These are phyloP conservation scores for Citrus unshiu DNA, from an alignment of 345 rosid genomes.

Conservation along the genomic window DNA sequence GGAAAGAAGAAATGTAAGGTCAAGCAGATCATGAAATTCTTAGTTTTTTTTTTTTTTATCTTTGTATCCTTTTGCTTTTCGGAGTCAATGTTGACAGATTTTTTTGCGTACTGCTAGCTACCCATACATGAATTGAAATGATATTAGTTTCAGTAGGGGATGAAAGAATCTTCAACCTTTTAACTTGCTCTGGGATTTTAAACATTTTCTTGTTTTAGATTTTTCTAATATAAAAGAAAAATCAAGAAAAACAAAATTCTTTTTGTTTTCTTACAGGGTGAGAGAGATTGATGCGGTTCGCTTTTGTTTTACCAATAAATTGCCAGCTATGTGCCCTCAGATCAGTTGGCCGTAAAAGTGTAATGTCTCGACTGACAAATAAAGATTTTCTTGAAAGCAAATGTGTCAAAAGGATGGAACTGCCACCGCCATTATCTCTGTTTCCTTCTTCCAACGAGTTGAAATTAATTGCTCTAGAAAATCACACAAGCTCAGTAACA, in stretches of 20 bases:
- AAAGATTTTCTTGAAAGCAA: neutral
- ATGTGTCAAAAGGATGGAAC: conserved; percentile 8
- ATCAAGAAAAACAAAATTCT: neutral
- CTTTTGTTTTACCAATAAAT: neutral
- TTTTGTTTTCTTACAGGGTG: neutral
- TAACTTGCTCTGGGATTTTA: neutral
- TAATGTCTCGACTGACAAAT: conserved; percentile 15
- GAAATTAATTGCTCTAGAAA: neutral
- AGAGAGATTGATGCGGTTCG: neutral
- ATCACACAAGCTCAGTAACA: too few species aligned
- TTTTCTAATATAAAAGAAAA: neutral
- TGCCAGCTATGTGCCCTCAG: neutral
- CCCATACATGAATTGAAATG: conserved; percentile 11
- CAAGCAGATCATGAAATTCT: too few species aligned
- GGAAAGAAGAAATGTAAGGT: neutral
- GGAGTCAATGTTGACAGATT: neutral
- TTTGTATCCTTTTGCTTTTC: neutral
- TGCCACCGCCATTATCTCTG: conserved; percentile 23
- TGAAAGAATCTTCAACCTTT: neutral
- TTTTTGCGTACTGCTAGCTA: neutral
- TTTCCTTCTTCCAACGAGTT: conserved; percentile 1
- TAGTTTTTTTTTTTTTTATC: too few species aligned
- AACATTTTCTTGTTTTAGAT: conserved; percentile 11
- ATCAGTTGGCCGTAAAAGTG: conserved; percentile 8
- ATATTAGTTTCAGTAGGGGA: neutral